Base-by-base conservation (phyloP, 2,329 filamentous ascomycete genomes). In the Malbranchea cinnamomea region DNA sequence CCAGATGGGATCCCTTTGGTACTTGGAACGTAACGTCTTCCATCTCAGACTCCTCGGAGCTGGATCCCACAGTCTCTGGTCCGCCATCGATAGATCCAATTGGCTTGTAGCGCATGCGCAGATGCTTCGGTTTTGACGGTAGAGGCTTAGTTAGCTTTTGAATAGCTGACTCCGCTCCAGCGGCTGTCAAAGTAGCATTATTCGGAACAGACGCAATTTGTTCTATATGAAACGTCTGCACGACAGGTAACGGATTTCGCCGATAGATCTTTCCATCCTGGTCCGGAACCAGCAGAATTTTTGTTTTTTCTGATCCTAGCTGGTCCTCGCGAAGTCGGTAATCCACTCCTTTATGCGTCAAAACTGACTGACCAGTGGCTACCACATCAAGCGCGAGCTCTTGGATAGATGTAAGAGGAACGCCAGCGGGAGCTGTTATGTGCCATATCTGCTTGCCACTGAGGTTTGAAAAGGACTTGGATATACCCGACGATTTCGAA, bases 381-480 rank as follows among this genome's bases (percentile, higher is more conserved):
- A 57, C 50, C 26, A 52, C 53, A 24, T 54, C 46, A 24, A 60
- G 43, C 9, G 59, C 52, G 24, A 64, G 46, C 32, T 61, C 52
- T 37, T 61, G 56, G 30, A 65, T 47, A 27, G 56, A 52, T 5
- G 53, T 53, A 19, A 65, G 37, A 11, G 59, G 55, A 11, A 65
- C 48, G 26, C 46, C 54, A 3, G 54, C 45, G 2, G 62, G 62
- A 1, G 57, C 59, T 11, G 56, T 57, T 33, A 65, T 59, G 37
- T 65, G 59, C 48, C 59, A 59, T 28, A 65, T 41, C 42, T 63
- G 55, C 40, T 64, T 65, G 30, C 53, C 54, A 28, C 42, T 42
- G 28, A 60, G 45, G 28, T 58, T 45, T 21, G 55, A 52, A 23
- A 57, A 47, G 14, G 51, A 32, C 14, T 54, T 50, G 26, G 48